Evolutionary conservation across 2,329 filamentous ascomycete species (phyloP), one percentile per base, ranked within the genome.

Genomic region (Pyricularia pennisetigena): DNA sequence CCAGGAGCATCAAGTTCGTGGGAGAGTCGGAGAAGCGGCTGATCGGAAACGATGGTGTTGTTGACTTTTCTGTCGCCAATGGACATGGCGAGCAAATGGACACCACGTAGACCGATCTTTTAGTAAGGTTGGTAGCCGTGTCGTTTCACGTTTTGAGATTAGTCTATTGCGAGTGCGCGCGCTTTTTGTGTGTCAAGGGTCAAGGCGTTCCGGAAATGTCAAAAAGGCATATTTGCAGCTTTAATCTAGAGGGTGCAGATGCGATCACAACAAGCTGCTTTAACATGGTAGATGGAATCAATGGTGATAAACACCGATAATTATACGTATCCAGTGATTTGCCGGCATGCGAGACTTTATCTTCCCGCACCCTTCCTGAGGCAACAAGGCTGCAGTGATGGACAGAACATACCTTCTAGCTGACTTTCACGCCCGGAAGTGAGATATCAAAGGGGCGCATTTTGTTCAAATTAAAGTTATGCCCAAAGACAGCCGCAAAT

Each of bases 1-100:
- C 82, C 65, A 86, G 95, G 73, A 97, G 94, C 78, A 91, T 96
- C 74, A 92, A 92, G 79, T 97, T 98, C 74, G 93, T 99, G 63
- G 81, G 85, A 69, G 91, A 97, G 71, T 97, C 90, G 70, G 95
- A 98, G 82, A 94, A 94, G 82, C 87, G 94, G 59, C 88, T 99
- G 71, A 97, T 99, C 77, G 92, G 93, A 71, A 90, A 97, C 71
- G 88, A 90, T 70, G 95, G 95, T 29, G 83, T 82, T 28, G 94
- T 97, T 30, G 91, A 89, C 70, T 88, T 98, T 74, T 77, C 84
- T 20, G 80, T 82, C 24, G 75, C 82, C 2, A 85, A 84, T 70
- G 82, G 81, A 3, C 84, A 86, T 74, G 88, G 85, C 54, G 72
- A 78, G 68, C 71, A 59, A 68, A 78, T 78, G 76, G 76, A 78